Evolutionary conservation across 441 rosid genomes (phyloP), one percentile per base, ranked within the genome.

Genomic region (Erysimum cheiri): DNA sequence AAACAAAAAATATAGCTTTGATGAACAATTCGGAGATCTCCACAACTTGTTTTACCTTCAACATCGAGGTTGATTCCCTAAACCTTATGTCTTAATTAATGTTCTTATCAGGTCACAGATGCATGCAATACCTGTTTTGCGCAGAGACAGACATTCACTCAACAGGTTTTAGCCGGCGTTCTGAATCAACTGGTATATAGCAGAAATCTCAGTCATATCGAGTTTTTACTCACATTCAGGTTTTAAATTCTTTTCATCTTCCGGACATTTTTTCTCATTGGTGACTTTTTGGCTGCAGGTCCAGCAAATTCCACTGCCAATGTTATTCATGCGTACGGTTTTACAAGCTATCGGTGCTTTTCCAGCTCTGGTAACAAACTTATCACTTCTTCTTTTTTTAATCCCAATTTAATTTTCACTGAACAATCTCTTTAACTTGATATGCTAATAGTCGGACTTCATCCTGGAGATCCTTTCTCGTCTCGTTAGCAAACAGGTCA

Each of bases 241-340:
- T 61, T 35, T 33, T 24, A 4, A 12, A 11, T 66, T 17, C 17
- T 36, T 53, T 40, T 67, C 44, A 31, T 60, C 55, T 62, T 66
- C 46, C 48, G 17, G 62, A 69, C 73, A 39, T 55, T 59, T 62
- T 67, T 44, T 48, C 56, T 50, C 47, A 76, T 26, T 58, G 71
- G 47, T 44, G 53, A 59, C 66, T 33, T 64, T 81, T 50, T 74
- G 36, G 74, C 72, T 81, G 80, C 85, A 93, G 98, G 97, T 93
- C 80, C 97, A 93, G 84, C 99, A 87, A 80, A 96, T 85, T 82
- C 98, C 99, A 46, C 88, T 93, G 76, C 99, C 99, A 64, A 82
- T 96, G 76, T 83, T 96, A 77, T 96, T 96, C 86, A 96, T 96
- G 99, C 96, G 98, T 31, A 96, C 99, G 2, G 98, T 93, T 49